Base-by-base conservation (phyloP, 2,329 filamentous ascomycete species). In the Atkinsonella texensis region DNA sequence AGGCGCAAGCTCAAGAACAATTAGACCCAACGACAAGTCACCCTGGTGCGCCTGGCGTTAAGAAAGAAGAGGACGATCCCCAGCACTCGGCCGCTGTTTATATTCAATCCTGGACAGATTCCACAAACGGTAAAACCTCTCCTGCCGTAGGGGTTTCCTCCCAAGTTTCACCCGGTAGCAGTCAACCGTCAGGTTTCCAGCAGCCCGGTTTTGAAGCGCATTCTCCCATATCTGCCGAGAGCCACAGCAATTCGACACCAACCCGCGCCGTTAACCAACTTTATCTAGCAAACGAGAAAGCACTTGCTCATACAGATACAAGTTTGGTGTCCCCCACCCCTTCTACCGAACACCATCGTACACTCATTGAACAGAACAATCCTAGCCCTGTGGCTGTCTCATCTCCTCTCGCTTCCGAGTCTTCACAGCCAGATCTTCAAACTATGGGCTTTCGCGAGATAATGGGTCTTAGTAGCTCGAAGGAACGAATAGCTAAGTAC, bases 401-500 rank as follows among this genome's bases (percentile, higher is more conserved):
- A 7, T 49, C 55, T n/a, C 52, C 57, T 54, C 17, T 52, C 54
- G 44, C 56, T 12, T 33, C 48, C 11, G 23, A 52, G 12, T 44
- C 44, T 20, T 50, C 58, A 47, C 50, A 47, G 28, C 44, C 52
- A 23, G 54, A 52, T 23, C 46, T 61, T 11, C 60, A 61, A 46
- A 70, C 79, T 39, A 74, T 77, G 56, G 72, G 77, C 1, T 90
- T 94, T 67, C 80, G 83, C 48, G 85, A 95, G 53, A 95, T 96
- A 54, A 74, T 89, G 59, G 80, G 79, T 9, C 74, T 93, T 48
- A 74, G 78, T 15, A 80, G 78, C 2, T 67, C 82, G 0, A 66
- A 74, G 13, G 83, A 93, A 57, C 81, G 89, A 18, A 86, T 93
- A 54, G 72, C 76, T 43, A 83, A 81, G 13, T 95, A 87, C 64